A percentile compares a stretch with the other conserved stretches of the same genome.
Evolutionary conservation across 768 basidiomycete species (phyloP).

Genomic region (Boletus sp.): DNA sequence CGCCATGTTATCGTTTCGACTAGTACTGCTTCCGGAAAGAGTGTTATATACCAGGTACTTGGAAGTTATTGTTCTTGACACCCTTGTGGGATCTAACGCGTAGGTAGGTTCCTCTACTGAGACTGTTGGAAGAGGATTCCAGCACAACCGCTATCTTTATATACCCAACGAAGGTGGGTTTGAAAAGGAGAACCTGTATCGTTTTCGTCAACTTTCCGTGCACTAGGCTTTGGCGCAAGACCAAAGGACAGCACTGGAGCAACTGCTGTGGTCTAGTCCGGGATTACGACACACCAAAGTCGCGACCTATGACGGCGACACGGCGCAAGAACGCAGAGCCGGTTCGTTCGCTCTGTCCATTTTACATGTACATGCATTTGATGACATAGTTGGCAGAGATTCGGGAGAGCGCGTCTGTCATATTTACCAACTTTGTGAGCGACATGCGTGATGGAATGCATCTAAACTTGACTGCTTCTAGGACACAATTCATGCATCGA

Average conservation of each 20-base stretch:
- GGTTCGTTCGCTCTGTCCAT: constrained; percentile 35
- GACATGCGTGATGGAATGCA: not conserved
- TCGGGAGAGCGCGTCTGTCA: constrained; percentile 69
- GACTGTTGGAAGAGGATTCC: constrained; percentile 57
- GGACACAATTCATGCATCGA: constrained; percentile 85
- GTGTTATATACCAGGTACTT: constrained; percentile 76
- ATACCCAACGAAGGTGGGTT: constrained; percentile 78
- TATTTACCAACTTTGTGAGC: constrained; percentile 87
- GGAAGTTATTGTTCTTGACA: not conserved
- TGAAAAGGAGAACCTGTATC: not conserved
- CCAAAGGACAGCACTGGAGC: constrained; percentile 67
- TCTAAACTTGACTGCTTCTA: constrained; percentile 24
- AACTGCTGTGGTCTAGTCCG: constrained; percentile 56
- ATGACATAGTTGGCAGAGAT: constrained; percentile 43
- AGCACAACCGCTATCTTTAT: constrained; percentile 74
- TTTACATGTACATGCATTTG: not conserved
- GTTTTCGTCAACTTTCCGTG: not conserved
- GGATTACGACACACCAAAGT: constrained; percentile 63
- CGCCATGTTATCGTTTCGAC: constrained; percentile 85
- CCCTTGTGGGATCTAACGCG: not conserved
- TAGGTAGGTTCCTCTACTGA: constrained; percentile 65
- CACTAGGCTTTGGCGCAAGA: constrained; percentile 84
- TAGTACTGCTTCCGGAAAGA: constrained; percentile 87
- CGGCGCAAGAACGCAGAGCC: constrained; percentile 62
- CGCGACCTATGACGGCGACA: constrained; percentile 87